Evolutionary conservation across 2,329 filamentous ascomycete species (phyloP).

Genomic region (Mycosphaerella sp.): DNA sequence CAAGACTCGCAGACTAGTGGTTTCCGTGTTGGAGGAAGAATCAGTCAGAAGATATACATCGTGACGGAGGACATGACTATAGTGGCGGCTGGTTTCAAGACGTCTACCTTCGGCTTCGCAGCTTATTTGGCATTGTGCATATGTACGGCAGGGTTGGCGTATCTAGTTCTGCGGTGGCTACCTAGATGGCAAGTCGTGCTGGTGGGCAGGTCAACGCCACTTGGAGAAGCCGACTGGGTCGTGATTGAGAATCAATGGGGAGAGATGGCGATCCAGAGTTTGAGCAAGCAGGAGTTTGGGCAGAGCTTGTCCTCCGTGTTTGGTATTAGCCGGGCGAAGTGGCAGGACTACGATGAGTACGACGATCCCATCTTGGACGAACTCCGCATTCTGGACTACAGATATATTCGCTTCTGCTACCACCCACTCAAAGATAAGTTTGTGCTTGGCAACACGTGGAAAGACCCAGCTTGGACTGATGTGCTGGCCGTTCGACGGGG

Average conservation of each 20-base stretch:
- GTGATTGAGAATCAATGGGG: conserved; percentile 98
- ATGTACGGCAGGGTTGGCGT: conserved; percentile 68
- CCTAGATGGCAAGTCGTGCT: conserved; percentile 78
- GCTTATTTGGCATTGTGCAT: conserved; percentile 66
- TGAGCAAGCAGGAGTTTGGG: conserved; percentile 55
- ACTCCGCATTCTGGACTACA: conserved; percentile 77
- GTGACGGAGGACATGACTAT: conserved; percentile 89
- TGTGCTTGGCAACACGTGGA: conserved; percentile 80
- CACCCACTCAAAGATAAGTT: conserved; percentile 88
- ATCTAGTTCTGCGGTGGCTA: conserved; percentile 81
- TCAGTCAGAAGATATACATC: conserved; percentile 89
- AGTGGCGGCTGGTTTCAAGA: conserved; percentile 84
- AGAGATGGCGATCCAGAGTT: conserved; percentile 71
- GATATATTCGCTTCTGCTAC: conserved; percentile 89
- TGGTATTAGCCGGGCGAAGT: conserved; percentile 55
- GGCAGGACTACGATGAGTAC: conserved; percentile 63
- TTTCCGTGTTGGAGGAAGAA: conserved; percentile 54
- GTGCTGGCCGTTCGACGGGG: conserved; percentile 68
- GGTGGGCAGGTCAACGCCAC: conserved; percentile 60
- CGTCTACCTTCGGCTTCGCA: conserved; percentile 61
- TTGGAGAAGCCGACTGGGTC: conserved; percentile 79
- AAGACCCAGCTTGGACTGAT: conserved; percentile 82
- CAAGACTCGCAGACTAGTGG: conserved; percentile 61
- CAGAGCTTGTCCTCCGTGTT: conserved; percentile 63
- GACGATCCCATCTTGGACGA: conserved; percentile 68